phyloP scores from a whole-genome alignment of 441 rosid genomes.

The Arabidopsis hybrid region DNA sequence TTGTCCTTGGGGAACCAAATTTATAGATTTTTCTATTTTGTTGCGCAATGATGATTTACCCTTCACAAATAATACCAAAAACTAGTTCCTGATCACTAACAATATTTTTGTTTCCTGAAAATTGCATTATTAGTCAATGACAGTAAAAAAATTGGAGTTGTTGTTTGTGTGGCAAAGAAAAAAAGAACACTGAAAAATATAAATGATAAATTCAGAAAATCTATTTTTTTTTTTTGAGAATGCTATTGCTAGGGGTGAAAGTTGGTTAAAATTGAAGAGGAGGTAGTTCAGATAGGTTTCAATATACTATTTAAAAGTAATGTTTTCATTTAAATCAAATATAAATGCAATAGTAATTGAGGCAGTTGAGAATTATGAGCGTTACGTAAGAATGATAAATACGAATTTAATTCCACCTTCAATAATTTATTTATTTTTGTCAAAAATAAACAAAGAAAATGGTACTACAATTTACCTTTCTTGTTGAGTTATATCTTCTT shows the following conservation, averaged over 20 bases:
- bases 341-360: constrained; percentile 94
- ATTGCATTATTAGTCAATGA: background rate
- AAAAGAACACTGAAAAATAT: background rate
- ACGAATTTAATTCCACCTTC: constrained; percentile 64
- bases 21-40: background rate
- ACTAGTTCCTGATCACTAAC: background rate
- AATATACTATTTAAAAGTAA: constrained; percentile 52
- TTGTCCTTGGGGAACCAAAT: too few species aligned
- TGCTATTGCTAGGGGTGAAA: constrained; percentile 24
- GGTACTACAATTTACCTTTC: background rate
- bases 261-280: constrained; percentile 42
- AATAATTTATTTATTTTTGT: background rate
- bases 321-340: constrained; percentile 68
- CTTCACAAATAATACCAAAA: background rate
- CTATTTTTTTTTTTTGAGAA: background rate
- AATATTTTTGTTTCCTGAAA: background rate
- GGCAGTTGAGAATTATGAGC: constrained; percentile 90
- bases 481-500: constrained; percentile 1
- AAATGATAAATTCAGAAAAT: background rate
- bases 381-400: constrained; percentile 62
- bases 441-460: background rate
- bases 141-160: background rate
- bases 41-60: background rate
- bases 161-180: background rate
- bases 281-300: constrained; percentile 42